Evolutionary conservation across 768 basidiomycete species (phyloP), one percentile per base, ranked within the genome.

Genomic region (Hypsizygus marmoreus): DNA sequence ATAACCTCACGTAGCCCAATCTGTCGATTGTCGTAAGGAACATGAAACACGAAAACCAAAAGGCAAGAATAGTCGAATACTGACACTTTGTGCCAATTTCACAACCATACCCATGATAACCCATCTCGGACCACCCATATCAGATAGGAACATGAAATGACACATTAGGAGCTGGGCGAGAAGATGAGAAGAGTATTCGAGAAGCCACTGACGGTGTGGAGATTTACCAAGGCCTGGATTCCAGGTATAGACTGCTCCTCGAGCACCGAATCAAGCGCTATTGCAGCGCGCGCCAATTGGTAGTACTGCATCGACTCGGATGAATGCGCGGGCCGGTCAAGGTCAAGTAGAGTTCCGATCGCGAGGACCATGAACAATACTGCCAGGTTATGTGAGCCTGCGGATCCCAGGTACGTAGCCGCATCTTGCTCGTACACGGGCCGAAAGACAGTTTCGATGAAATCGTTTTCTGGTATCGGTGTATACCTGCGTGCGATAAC

Each of bases 41-140:
- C 42, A 61, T n/a, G n/a, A n/a, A n/a, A 43, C 42, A 37, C 40
- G 30, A 22, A 41, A 49, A 39, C 14, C 49, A 43, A 46, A 43
- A 44, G 44, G 37, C 45, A 44, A 47, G 52, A 51, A 43, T 26
- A 39, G 35, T 17, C 9, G 29, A 16, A 34, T 22, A 70, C 73
- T 67, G 37, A 86, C 84, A 65, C 82, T 82, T 58, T 84, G 82
- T 41, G 83, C 81, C 53, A 86, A 63, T 63, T 87, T 87, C 20
- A 84, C 81, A 16, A 80, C 77, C 23, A 87, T 71, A 36, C 85
- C 85, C 82, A 86, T 84, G 40, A 82, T 64, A 20, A 81, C 76
- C 85, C 85, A 87, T 51, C 84, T 70, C 20, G 82, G 77, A 19
- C 76, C 76, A 40, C 80, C 80, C 61, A 74, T 73, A 52, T 76